These are phyloP conservation scores for Mortierella polycephala DNA, from an alignment of 371 early-diverging fungal species.

Conservation along the genomic window DNA sequence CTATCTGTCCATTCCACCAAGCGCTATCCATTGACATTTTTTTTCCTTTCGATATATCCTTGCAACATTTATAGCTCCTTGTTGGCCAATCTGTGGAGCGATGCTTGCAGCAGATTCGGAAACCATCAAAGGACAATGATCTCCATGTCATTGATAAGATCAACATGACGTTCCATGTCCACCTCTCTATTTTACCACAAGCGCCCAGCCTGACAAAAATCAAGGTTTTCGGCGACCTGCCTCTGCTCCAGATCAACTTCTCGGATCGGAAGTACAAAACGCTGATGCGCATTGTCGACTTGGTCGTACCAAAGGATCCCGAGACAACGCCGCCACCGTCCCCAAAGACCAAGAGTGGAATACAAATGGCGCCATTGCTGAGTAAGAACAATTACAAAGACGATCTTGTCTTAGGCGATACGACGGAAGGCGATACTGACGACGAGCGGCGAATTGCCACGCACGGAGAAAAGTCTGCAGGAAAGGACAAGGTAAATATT, in stretches of 20 bases:
- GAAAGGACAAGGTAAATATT: conserved; percentile 19
- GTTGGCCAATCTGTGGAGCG: conserved; percentile 81
- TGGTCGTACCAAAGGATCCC: conserved; percentile 57
- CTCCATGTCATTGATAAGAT: conserved; percentile 90
- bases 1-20: too few species aligned
- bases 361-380: conserved; percentile 22
- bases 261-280: conserved; percentile 95
- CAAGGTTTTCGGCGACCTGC: conserved; percentile 85
- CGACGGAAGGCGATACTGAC: conserved; percentile 43
- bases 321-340: conserved; percentile 39
- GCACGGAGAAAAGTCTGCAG: conserved; percentile 20
- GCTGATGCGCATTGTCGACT: conserved; percentile 85
- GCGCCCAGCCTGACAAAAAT: conserved; percentile 79
- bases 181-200: conserved; percentile 88
- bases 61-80: conserved; percentile 61
- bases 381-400: conserved; percentile 26
- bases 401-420: conserved; percentile 46
- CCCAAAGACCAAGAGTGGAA: conserved; percentile 40
- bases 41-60: neutral
- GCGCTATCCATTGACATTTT: too few species aligned
- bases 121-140: conserved; percentile 59
- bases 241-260: conserved; percentile 88
- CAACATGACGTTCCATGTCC: conserved; percentile 83
- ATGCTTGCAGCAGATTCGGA: conserved; percentile 77
- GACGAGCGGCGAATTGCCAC: conserved; percentile 22